Percentiles rank a stretch among this genome's conserved stretches.
phyloP scores from a whole-genome alignment of 768 basidiomycete species.

The Phylloporus arenicola region DNA sequence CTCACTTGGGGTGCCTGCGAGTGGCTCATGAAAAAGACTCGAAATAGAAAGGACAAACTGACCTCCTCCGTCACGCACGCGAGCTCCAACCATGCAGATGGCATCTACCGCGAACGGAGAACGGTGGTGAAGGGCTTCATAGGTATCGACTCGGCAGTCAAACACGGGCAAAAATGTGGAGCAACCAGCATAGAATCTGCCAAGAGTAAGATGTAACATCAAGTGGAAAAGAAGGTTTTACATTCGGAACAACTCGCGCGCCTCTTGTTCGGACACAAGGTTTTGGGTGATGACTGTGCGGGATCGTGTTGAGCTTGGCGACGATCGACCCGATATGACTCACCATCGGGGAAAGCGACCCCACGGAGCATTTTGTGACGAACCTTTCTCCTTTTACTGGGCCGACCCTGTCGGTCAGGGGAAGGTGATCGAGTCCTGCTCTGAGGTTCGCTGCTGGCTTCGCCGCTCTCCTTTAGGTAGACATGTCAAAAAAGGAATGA shows the following conservation, averaged over 20 bases:
- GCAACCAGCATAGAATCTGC: conserved; percentile 88
- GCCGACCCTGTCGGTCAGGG: conserved; percentile 63
- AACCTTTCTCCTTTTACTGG: conserved; percentile 67
- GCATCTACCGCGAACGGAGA: conserved; percentile 92
- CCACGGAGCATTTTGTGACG: conserved; percentile 54
- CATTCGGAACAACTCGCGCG: conserved; percentile 83
- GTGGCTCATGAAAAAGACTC: conserved; percentile 7
- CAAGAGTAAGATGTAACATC: conserved; percentile 12
- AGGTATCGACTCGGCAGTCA: conserved; percentile 78
- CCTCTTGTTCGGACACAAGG: conserved; percentile 76
- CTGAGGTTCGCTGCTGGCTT: conserved; percentile 61
- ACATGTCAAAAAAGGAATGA: conserved; percentile 1
- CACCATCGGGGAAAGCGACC: conserved; percentile 76
- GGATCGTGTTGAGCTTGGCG: conserved; percentile 1
- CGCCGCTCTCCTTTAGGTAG: conserved; percentile 62
- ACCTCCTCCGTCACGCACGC: conserved; percentile 89
- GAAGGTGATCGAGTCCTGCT: conserved; percentile 72
- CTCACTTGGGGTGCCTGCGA: conserved; percentile 66
- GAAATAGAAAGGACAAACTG: conserved; percentile 17
- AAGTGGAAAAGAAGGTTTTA: conserved; percentile 24
- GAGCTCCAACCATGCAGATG: conserved; percentile 91
- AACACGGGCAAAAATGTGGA: conserved; percentile 88
- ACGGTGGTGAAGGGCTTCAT: conserved; percentile 76
- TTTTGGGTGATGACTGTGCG: conserved; percentile 75
- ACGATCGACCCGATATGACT: neutral